These are phyloP conservation scores for Arbutus unedo DNA, from an alignment of 148 eudicot genomes.

Conservation along the genomic window DNA sequence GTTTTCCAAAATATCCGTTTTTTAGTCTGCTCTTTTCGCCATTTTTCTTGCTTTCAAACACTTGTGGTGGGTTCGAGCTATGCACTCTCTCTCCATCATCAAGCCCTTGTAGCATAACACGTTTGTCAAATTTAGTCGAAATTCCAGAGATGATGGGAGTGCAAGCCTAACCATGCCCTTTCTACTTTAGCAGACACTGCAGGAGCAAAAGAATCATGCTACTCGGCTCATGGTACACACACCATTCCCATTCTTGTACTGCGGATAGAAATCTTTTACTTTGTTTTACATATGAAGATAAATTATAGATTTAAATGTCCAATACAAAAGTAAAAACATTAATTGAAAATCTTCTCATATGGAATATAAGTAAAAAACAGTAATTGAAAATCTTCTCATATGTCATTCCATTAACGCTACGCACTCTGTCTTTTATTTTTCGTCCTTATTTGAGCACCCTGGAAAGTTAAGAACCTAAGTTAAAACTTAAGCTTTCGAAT, in stretches of 20 bases:
- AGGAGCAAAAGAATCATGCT: not conserved
- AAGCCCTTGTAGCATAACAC: not conserved
- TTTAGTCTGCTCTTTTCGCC: not conserved
- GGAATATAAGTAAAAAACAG: not conserved
- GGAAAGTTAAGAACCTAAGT: not conserved
- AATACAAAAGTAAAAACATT: not conserved
- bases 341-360: not conserved
- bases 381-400: not conserved
- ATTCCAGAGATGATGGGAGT: not conserved
- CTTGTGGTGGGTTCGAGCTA: not conserved
- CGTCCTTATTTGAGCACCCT: not conserved
- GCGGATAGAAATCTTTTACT: not conserved
- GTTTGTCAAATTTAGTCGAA: not conserved
- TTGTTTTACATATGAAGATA: not conserved
- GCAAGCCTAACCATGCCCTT: not conserved
- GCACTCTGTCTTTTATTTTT: not conserved
- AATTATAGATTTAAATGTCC: not conserved
- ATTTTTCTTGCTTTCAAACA: not conserved
- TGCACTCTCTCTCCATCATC: not conserved
- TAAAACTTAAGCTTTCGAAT: conserved; percentile 19
- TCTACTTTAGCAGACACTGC: not conserved
- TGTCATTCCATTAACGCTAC: not conserved
- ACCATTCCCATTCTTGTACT: not conserved
- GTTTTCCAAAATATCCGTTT: not conserved
- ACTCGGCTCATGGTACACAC: not conserved